These are phyloP conservation scores for Saccharomyces hybrid DNA, from an alignment of 1,139 yeast genomes.

Conservation along the genomic window DNA sequence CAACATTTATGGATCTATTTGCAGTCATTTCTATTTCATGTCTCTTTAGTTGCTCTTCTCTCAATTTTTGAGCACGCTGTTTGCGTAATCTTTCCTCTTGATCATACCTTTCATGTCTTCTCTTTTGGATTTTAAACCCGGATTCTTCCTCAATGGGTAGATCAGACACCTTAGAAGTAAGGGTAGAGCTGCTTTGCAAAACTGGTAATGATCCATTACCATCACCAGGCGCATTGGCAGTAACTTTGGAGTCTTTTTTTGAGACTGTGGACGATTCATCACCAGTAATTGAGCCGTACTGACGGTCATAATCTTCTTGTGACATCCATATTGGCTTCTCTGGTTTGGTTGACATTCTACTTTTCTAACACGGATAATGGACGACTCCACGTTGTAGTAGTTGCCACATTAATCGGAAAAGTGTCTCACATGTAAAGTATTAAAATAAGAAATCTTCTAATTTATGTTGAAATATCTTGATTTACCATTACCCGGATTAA, in stretches of 20 bases:
- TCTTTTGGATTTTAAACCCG: conserved; percentile 17
- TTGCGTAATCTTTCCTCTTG: conserved; percentile 25
- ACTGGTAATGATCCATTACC: conserved; percentile 4
- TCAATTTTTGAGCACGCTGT: conserved; percentile 23
- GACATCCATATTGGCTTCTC: conserved; percentile 36
- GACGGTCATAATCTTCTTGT: conserved; percentile 32
- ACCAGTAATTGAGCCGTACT: conserved; percentile 16
- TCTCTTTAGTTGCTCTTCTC: conserved; percentile 32
- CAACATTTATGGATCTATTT: conserved; percentile 28
- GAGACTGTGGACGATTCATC: conserved; percentile 6
- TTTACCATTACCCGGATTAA: neutral
- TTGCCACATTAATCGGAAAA: neutral
- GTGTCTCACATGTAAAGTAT: neutral
- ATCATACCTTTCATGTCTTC: conserved; percentile 28
- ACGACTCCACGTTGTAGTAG: neutral
- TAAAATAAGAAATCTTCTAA: neutral
- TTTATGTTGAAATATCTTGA: neutral
- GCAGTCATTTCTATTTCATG: conserved; percentile 32
- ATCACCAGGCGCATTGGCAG: neutral
- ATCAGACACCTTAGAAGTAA: conserved; percentile 3
- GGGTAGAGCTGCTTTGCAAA: conserved; percentile 3
- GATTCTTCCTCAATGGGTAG: conserved; percentile 2
- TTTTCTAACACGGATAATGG: neutral
- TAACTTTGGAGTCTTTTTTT: conserved; percentile 5
- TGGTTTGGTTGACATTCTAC: conserved; percentile 17